These are phyloP conservation scores for Raphanus hybrid DNA, from an alignment of 441 rosid species.

Conservation along the genomic window DNA sequence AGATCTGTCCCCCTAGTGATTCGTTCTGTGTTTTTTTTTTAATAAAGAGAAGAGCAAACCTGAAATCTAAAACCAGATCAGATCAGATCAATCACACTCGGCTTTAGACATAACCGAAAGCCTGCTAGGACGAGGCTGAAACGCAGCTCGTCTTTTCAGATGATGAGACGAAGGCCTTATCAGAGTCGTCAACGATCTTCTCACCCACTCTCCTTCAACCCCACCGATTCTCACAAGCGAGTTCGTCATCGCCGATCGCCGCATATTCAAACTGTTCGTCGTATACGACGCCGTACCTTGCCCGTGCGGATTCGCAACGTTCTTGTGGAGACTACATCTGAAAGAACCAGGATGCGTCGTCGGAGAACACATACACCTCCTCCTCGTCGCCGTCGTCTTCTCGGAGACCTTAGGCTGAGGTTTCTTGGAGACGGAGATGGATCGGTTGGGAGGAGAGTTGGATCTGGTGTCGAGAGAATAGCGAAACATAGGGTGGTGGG, in stretches of 20 bases:
- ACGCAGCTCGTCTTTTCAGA: constrained; percentile 60
- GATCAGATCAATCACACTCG: constrained; percentile 22
- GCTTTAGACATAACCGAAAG: constrained; percentile 67
- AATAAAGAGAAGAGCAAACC: constrained; percentile 36
- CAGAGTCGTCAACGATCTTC: constrained; percentile 79
- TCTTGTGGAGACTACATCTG: constrained; percentile 75
- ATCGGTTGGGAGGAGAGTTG: constrained; percentile 59
- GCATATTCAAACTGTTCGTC: constrained; percentile 74
- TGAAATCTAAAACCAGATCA: constrained; percentile 15
- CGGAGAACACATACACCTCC: constrained; percentile 89
- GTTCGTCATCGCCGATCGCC: constrained; percentile 90
- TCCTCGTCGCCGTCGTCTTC: constrained; percentile 35
- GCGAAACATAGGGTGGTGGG: constrained; percentile 50
- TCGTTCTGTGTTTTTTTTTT: neutral
- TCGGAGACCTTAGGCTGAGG: constrained; percentile 12
- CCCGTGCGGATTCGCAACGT: constrained; percentile 47
- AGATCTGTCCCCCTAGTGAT: constrained; percentile 24
- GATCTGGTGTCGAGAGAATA: constrained; percentile 64
- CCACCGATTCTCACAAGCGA: constrained; percentile 88
- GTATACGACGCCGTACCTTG: constrained; percentile 50
- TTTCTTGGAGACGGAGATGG: constrained; percentile 57
- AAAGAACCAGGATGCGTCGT: constrained; percentile 89
- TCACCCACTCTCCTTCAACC: constrained; percentile 90
- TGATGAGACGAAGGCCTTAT: constrained; percentile 93
- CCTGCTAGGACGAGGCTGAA: constrained; percentile 73